Evolutionary conservation across 805 yeast species (phyloP).

Genomic region (Wickerhamiella australiensis): DNA sequence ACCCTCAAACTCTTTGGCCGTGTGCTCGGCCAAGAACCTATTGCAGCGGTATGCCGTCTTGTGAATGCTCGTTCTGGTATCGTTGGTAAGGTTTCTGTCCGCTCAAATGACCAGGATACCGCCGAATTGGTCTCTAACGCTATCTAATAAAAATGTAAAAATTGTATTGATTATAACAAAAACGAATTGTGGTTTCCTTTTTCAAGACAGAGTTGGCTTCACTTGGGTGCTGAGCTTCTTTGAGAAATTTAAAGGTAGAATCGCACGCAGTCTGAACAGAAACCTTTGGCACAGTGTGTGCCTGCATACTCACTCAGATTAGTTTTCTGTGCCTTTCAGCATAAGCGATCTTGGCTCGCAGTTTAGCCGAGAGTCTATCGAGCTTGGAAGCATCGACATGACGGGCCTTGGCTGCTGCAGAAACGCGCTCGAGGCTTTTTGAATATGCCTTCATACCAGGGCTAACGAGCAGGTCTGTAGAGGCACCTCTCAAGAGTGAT

Average conservation of each 20-base stretch:
- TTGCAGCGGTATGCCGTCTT: slow-evolving; percentile 34
- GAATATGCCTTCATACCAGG: background rate
- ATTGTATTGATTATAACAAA: background rate
- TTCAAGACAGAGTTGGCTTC: too few relatives aligned
- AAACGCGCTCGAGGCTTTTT: background rate
- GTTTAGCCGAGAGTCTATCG: background rate
- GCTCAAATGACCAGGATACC: slow-evolving; percentile 34
- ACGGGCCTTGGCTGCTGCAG: background rate
- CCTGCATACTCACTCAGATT: background rate
- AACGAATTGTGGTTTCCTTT: too few relatives aligned
- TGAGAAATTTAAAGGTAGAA: too few relatives aligned
- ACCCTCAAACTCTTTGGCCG: slow-evolving; percentile 74
- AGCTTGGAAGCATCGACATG: background rate
- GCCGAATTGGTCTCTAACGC: slow-evolving; percentile 40
- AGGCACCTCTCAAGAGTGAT: background rate
- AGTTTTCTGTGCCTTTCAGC: background rate
- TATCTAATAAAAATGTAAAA: slow-evolving; percentile 10
- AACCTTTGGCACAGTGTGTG: too few relatives aligned
- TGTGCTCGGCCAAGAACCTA: slow-evolving; percentile 37
- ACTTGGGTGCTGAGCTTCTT: too few relatives aligned
- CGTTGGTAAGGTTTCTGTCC: slow-evolving; percentile 35
- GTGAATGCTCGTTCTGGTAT: slow-evolving; percentile 36
- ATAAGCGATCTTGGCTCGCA: background rate
- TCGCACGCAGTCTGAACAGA: too few relatives aligned
- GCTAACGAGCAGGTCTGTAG: background rate